phyloP scores from a whole-genome alignment of 441 rosid genomes.

The Croton laevigatus region DNA sequence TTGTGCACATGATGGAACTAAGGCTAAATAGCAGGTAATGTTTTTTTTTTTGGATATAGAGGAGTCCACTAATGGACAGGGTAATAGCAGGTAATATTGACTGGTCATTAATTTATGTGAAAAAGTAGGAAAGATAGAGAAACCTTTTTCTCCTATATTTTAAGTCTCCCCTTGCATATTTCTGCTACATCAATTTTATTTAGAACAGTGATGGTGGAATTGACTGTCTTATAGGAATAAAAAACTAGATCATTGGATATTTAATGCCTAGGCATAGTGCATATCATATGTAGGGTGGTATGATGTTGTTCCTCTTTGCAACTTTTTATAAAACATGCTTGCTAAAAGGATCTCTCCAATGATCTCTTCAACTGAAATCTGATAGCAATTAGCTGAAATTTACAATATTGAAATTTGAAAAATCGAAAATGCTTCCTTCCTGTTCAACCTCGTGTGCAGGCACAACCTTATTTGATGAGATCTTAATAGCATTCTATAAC shows the following conservation, averaged over 20 bases:
- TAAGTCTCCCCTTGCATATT: not conserved
- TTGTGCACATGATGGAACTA: constrained; percentile 98
- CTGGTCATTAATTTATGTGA: not conserved
- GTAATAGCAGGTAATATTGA: constrained; percentile 67
- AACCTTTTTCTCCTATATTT: not conserved
- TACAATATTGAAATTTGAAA: not conserved
- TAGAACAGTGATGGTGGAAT: not conserved
- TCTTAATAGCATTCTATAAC: not conserved
- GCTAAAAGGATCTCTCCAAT: not conserved
- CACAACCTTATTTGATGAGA: not conserved
- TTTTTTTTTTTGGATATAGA: too few relatives aligned
- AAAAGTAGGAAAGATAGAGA: not conserved
- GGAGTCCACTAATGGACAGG: too few relatives aligned
- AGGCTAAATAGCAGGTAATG: constrained; percentile 67
- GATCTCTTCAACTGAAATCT: not conserved
- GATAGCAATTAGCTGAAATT: not conserved
- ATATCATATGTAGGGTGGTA: not conserved
- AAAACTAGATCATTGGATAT: not conserved
- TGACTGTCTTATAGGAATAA: not conserved
- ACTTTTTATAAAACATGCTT: not conserved
- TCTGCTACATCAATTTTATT: not conserved
- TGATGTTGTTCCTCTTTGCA: not conserved
- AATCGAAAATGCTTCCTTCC: not conserved
- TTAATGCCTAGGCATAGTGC: not conserved
- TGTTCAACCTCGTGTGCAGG: not conserved